Conservation (phyloP, 2,329 filamentous ascomycete genomes). For the Sclerotinia nivalis region DNA sequence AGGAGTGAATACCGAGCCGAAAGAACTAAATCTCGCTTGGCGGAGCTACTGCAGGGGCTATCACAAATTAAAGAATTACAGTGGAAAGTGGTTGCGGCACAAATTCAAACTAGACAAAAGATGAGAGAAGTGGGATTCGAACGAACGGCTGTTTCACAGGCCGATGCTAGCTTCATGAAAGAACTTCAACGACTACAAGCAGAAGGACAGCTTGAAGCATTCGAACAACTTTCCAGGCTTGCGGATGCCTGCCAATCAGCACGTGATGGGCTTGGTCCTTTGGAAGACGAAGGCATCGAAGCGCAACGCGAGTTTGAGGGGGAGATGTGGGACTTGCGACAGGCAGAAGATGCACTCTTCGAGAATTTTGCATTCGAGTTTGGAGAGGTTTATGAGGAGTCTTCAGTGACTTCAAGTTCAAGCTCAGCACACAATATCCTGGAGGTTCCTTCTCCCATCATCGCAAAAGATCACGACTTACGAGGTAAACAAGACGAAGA, state of each 20-base stretch:
- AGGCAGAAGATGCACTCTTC: conserved; percentile 29
- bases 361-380: conserved; percentile 30
- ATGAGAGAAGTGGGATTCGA: conserved; percentile 32
- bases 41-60: conserved; percentile 27
- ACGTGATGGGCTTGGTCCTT: conserved; percentile 32
- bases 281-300: conserved; percentile 33
- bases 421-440: conserved; percentile 6
- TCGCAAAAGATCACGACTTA: neutral
- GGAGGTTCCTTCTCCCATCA: neutral
- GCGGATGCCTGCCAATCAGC: conserved; percentile 31
- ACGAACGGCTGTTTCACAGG: conserved; percentile 29
- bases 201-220: conserved; percentile 25
- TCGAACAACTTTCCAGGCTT: conserved; percentile 26
- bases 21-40: conserved; percentile 24
- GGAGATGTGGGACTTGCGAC: conserved; percentile 29
- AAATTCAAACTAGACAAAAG: conserved; percentile 33
- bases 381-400: conserved; percentile 22
- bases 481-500: neutral
- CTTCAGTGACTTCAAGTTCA: neutral
- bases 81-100: conserved; percentile 24
- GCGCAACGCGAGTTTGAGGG: conserved; percentile 31
- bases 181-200: conserved; percentile 32
- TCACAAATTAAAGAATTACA: conserved; percentile 27
- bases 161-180: conserved; percentile 35
- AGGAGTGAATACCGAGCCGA: neutral